Conservation (phyloP, 2,329 filamentous ascomycete species). For the Colletotrichum musae region DNA sequence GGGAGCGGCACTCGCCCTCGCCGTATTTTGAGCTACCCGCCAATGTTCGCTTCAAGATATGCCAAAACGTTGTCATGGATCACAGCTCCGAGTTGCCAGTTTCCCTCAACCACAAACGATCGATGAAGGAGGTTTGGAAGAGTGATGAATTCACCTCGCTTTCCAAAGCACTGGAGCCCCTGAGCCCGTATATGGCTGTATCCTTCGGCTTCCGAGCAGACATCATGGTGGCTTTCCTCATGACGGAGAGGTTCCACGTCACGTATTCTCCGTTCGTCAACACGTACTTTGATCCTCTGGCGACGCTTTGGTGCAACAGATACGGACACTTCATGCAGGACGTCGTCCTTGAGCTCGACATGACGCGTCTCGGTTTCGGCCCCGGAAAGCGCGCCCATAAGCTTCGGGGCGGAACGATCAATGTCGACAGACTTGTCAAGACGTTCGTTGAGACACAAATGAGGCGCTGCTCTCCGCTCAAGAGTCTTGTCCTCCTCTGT, state of each 20-base stretch:
- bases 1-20: neutral
- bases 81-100: slow-evolving; percentile 44
- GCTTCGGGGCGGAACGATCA: slow-evolving; percentile 45
- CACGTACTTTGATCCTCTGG: slow-evolving; percentile 50
- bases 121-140: slow-evolving; percentile 53
- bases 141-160: slow-evolving; percentile 51
- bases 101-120: slow-evolving; percentile 46
- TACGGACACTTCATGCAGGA: slow-evolving; percentile 54
- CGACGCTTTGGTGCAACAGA: slow-evolving; percentile 51
- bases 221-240: slow-evolving; percentile 53
- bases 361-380: slow-evolving; percentile 55
- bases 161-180: slow-evolving; percentile 42
- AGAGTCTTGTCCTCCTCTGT: slow-evolving; percentile 52
- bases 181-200: slow-evolving; percentile 48
- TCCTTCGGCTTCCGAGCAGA: slow-evolving; percentile 55
- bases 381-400: slow-evolving; percentile 43
- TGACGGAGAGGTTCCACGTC: slow-evolving; percentile 54
- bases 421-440: slow-evolving; percentile 47
- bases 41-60: slow-evolving; percentile 47
- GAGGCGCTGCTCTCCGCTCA: slow-evolving; percentile 44
- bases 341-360: slow-evolving; percentile 58
- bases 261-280: slow-evolving; percentile 56
- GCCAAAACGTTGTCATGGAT: slow-evolving; percentile 43
- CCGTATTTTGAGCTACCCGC: slow-evolving; percentile 47
- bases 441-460: slow-evolving; percentile 49